phyloP scores from a whole-genome alignment of 192 early-diverging fungal species.

The Coemansia umbellata region DNA sequence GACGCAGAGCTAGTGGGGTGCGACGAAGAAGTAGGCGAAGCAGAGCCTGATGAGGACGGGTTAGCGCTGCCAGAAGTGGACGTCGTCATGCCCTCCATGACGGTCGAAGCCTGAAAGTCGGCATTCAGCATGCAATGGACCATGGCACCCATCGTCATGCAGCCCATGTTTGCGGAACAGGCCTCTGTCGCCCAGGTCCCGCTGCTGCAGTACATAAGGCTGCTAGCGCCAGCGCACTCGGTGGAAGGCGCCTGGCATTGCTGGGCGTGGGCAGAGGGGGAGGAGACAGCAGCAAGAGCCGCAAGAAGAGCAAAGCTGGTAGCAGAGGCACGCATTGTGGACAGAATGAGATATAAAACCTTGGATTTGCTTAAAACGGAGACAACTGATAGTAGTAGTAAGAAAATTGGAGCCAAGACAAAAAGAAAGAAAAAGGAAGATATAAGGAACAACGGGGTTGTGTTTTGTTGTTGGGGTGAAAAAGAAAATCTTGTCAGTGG shows the following conservation, averaged over 20 bases:
- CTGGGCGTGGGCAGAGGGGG: slow-evolving; percentile 10
- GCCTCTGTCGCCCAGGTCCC: slow-evolving; percentile 16
- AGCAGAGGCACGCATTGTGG: slow-evolving; percentile 18
- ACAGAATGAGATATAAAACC: background rate
- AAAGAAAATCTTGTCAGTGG: background rate
- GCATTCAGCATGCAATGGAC: slow-evolving; percentile 46
- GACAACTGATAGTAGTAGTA: background rate
- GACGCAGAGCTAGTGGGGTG: background rate
- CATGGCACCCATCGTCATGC: slow-evolving; percentile 50
- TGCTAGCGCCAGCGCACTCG: slow-evolving; percentile 23
- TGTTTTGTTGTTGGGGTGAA: background rate
- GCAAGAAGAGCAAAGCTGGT: slow-evolving; percentile 14
- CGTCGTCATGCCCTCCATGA: too few species aligned
- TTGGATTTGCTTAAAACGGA: slow-evolving; percentile 1
- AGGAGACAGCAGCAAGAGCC: slow-evolving; percentile 1
- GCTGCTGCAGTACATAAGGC: slow-evolving; percentile 20
- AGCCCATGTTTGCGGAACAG: slow-evolving; percentile 24
- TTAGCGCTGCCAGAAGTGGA: slow-evolving; percentile 4
- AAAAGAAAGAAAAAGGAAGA: background rate
- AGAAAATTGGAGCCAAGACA: slow-evolving; percentile 1
- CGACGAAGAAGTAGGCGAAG: background rate
- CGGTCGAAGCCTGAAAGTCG: background rate
- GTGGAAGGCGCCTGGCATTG: slow-evolving; percentile 10
- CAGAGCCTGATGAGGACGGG: slow-evolving; percentile 2
- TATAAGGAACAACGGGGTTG: too few species aligned